Percentiles rank a stretch among this genome's conserved stretches.
phyloP scores from a whole-genome alignment of 345 rosid genomes.

The Gossypium sturtianum region DNA sequence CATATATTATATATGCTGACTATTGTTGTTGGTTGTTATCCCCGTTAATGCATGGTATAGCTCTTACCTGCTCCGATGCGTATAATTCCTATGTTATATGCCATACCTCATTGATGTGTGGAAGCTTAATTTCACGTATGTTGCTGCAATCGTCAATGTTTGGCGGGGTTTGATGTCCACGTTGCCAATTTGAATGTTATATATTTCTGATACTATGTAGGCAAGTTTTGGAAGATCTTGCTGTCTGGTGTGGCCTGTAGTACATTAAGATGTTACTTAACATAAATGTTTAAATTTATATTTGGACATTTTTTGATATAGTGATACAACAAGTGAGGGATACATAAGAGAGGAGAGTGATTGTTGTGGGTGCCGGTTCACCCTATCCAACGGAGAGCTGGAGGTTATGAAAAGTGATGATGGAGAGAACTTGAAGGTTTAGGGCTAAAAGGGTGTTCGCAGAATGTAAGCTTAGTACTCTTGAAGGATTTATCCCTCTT shows the following conservation, averaged over 20 bases:
- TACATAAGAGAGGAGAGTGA: too few species aligned
- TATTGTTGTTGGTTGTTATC: too few species aligned
- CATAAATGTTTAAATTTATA: neutral
- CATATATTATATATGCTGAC: too few species aligned
- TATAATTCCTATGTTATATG: constrained; percentile 1
- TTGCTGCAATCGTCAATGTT: constrained; percentile 19
- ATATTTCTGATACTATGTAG: constrained; percentile 10
- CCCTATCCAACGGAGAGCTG: too few species aligned
- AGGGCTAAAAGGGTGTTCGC: too few species aligned
- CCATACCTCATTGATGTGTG: constrained; percentile 22
- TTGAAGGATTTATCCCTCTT: too few species aligned
- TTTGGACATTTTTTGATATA: too few species aligned
- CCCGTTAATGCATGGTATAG: neutral
- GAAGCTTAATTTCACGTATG: constrained; percentile 15
- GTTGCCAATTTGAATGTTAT: constrained; percentile 6
- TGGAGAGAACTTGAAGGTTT: too few species aligned
- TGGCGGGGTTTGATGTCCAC: constrained; percentile 4
- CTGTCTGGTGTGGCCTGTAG: constrained; percentile 12
- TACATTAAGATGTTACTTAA: neutral
- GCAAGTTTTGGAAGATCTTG: constrained; percentile 18
- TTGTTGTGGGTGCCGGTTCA: too few species aligned
- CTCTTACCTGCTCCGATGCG: neutral
- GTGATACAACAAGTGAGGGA: too few species aligned
- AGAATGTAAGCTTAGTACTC: too few species aligned
- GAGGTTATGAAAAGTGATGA: too few species aligned